These are phyloP conservation scores for Populus nigra DNA, from an alignment of 345 rosid genomes.

Conservation along the genomic window DNA sequence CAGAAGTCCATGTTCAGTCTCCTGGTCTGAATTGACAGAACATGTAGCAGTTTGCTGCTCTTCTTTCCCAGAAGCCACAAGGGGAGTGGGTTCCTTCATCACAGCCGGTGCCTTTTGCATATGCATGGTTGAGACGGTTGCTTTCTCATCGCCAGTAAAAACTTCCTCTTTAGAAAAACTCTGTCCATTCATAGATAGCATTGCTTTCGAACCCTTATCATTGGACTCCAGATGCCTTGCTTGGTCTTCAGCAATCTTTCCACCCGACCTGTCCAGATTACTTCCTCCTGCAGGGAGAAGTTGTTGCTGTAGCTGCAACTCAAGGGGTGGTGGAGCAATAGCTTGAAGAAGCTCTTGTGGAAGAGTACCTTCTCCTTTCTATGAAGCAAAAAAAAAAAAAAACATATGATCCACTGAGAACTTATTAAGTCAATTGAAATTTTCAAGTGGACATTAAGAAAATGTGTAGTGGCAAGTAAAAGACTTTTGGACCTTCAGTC, in stretches of 20 bases:
- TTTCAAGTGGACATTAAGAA: neutral
- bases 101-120: constrained; percentile 41
- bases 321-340: constrained; percentile 89
- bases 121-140: constrained; percentile 43
- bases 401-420: constrained; percentile 2
- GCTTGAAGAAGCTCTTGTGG: constrained; percentile 94
- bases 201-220: constrained; percentile 52
- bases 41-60: constrained; percentile 61
- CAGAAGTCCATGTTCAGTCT: constrained; percentile 55
- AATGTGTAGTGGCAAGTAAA: neutral
- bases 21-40: constrained; percentile 70
- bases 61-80: constrained; percentile 51
- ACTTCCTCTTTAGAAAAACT: constrained; percentile 57
- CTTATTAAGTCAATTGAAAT: constrained; percentile 1
- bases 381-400: constrained; percentile 32
- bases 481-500: constrained; percentile 67
- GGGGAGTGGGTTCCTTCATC: constrained; percentile 50
- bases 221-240: constrained; percentile 50
- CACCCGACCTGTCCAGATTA: constrained; percentile 57
- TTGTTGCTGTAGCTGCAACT: constrained; percentile 58
- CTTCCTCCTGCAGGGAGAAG: constrained; percentile 51
- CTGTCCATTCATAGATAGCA: constrained; percentile 45
- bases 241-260: constrained; percentile 59
- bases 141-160: constrained; percentile 57
- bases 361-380: constrained; percentile 93